phyloP scores from a whole-genome alignment of 2,329 filamentous ascomycete genomes.

The Hypocrella siamensis region DNA sequence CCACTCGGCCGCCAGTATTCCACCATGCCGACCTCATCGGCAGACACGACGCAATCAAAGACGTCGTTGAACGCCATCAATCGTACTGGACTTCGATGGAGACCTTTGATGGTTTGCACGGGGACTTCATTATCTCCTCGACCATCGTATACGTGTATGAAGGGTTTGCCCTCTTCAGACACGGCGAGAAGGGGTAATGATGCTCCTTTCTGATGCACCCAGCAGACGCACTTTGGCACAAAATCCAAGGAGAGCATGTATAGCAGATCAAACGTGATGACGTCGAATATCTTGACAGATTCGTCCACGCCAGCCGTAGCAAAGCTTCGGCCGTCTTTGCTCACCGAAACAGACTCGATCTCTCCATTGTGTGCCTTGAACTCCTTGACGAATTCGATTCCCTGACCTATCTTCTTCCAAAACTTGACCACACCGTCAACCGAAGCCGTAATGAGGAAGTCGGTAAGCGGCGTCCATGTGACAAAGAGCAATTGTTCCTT shows the following conservation, averaged over 20 bases:
- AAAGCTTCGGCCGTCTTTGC: constrained; percentile 82
- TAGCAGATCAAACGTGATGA: constrained; percentile 76
- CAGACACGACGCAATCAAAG: constrained; percentile 82
- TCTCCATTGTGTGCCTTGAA: constrained; percentile 83
- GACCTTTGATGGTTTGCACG: constrained; percentile 57
- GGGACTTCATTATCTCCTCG: constrained; percentile 65
- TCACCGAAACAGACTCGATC: constrained; percentile 70
- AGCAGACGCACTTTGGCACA: constrained; percentile 67
- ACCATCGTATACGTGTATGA: constrained; percentile 77
- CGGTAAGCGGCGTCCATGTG: constrained; percentile 77
- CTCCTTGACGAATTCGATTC: constrained; percentile 96
- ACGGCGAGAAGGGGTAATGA: constrained; percentile 76
- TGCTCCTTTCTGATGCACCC: constrained; percentile 80
- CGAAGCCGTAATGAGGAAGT: constrained; percentile 90
- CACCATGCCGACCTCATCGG: constrained; percentile 81
- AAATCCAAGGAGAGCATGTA: constrained; percentile 68
- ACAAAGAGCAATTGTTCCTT: constrained; percentile 84
- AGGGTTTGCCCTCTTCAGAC: constrained; percentile 55
- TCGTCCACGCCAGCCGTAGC: constrained; percentile 72
- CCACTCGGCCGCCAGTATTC: constrained; percentile 86
- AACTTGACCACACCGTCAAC: constrained; percentile 96
- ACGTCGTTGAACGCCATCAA: constrained; percentile 80
- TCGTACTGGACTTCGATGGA: constrained; percentile 72
- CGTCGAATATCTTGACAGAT: constrained; percentile 67
- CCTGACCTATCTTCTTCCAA: constrained; percentile 88